phyloP scores from a whole-genome alignment of 1,284 basidiomycete genomes.

The Cutaneotrichosporon dermatis region DNA sequence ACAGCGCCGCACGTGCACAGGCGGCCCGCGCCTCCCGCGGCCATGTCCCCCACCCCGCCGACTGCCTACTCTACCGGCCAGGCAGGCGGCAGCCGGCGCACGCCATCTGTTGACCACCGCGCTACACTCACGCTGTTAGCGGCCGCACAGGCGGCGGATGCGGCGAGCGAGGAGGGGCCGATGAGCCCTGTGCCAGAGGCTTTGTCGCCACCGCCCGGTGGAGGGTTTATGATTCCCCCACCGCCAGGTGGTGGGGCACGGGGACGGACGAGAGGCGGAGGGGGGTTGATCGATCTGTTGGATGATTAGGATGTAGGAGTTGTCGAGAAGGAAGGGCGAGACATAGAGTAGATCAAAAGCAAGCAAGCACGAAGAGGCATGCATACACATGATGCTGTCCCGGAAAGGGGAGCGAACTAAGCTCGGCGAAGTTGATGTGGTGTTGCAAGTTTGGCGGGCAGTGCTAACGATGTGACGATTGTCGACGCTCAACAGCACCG shows the following conservation, averaged over 20 bases:
- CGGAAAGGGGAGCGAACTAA: too few species aligned
- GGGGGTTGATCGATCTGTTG: constrained; percentile 2
- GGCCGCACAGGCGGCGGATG: background rate
- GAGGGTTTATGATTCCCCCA: background rate
- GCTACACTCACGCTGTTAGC: constrained; percentile 8
- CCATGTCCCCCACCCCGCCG: background rate
- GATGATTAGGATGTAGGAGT: background rate
- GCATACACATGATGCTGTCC: too few species aligned
- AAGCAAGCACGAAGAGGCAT: too few species aligned
- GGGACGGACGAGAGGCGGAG: background rate
- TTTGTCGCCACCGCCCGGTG: background rate
- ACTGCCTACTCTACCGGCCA: background rate
- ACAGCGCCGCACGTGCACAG: background rate
- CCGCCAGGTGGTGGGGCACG: background rate
- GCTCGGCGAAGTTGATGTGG: too few species aligned
- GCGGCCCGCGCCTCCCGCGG: background rate
- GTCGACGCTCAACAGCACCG: background rate
- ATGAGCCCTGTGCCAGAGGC: background rate
- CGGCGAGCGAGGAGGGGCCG: background rate
- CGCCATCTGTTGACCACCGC: constrained; percentile 12
- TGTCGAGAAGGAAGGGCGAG: background rate
- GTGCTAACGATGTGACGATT: too few species aligned
- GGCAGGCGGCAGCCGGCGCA: background rate
- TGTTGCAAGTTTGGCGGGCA: too few species aligned
- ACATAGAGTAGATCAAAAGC: too few species aligned